phyloP scores from a whole-genome alignment of 2,329 filamentous ascomycete genomes.

The Emergomyces pasteurianus region DNA sequence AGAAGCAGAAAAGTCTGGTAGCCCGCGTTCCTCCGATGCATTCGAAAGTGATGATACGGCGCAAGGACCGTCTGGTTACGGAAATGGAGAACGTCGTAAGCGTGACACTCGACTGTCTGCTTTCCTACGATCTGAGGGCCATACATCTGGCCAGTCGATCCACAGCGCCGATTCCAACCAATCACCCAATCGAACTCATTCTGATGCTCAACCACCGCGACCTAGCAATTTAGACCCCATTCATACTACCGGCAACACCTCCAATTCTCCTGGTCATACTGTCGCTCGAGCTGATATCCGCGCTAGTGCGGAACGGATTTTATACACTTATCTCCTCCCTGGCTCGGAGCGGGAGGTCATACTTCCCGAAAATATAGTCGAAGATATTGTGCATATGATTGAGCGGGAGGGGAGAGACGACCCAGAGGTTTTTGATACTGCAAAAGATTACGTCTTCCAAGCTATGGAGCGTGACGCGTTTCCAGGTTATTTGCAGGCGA shows the following conservation, averaged over 20 bases:
- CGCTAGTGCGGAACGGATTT: conserved; percentile 89
- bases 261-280: conserved; percentile 69
- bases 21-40: conserved; percentile 40
- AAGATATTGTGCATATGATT: conserved; percentile 74
- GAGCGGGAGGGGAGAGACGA: conserved; percentile 89
- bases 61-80: conserved; percentile 42
- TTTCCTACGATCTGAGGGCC: conserved; percentile 57
- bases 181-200: conserved; percentile 26
- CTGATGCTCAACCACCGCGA: conserved; percentile 38
- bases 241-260: conserved; percentile 51
- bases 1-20: conserved; percentile 68
- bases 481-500: conserved; percentile 86
- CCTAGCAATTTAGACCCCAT: conserved; percentile 52
- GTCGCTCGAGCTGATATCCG: conserved; percentile 84
- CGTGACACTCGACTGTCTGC: conserved; percentile 85
- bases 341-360: conserved; percentile 96
- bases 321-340: conserved; percentile 93
- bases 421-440: conserved; percentile 91
- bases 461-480: conserved; percentile 99
- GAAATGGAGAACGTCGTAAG: conserved; percentile 57
- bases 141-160: conserved; percentile 38
- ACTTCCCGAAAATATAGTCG: conserved; percentile 73
- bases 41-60: conserved; percentile 1
- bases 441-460: conserved; percentile 98
- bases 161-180: conserved; percentile 38